Evolutionary conservation across 192 early-diverging fungal species (phyloP).

Genomic region (Chytriomyces sp.): DNA sequence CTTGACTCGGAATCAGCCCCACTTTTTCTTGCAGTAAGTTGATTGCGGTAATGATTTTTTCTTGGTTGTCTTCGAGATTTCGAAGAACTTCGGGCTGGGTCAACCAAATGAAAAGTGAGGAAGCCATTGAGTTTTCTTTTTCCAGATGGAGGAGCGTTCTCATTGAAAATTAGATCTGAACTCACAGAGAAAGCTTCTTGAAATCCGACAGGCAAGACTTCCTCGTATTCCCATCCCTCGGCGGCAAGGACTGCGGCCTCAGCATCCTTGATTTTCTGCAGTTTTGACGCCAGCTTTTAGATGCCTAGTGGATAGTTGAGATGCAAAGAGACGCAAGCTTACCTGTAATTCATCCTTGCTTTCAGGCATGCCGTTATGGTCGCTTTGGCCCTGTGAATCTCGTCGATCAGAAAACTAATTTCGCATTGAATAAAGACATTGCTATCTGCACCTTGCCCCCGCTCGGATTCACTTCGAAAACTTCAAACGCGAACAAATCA

Average conservation of each 20-base stretch:
- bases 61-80: slow-evolving; percentile 51
- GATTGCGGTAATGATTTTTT: slow-evolving; percentile 54
- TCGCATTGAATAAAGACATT: background rate
- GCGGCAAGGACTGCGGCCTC: slow-evolving; percentile 37
- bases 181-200: slow-evolving; percentile 34
- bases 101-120: no score
- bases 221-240: slow-evolving; percentile 12
- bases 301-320: background rate
- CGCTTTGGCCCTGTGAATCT: background rate
- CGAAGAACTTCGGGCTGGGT: slow-evolving; percentile 33
- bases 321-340: background rate
- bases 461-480: slow-evolving; percentile 68
- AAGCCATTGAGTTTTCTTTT: no score
- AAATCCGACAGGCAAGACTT: slow-evolving; percentile 4
- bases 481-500: slow-evolving; percentile 71
- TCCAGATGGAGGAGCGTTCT: background rate
- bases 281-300: background rate
- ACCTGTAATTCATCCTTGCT: slow-evolving; percentile 15
- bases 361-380: background rate
- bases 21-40: slow-evolving; percentile 46
- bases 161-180: background rate
- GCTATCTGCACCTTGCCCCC: background rate
- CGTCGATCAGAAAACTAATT: no score
- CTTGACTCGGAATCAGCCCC: slow-evolving; percentile 23
- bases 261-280: slow-evolving; percentile 47